Base-by-base conservation (phyloP, 331 rosid genomes). In the Stylosanthes scabra region DNA sequence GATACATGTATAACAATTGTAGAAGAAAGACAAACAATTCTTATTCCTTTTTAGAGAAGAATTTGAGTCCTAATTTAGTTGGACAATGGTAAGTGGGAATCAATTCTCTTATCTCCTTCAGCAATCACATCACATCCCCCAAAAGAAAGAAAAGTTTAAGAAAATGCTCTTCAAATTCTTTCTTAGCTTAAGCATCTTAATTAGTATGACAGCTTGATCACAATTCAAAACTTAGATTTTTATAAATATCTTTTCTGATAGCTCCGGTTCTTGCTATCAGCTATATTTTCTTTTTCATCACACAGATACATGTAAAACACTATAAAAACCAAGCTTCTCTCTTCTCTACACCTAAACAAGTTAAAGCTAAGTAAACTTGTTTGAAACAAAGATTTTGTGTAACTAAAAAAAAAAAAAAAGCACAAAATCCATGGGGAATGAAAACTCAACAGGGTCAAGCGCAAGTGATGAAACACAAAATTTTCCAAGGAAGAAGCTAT, bases 371-470 rank as follows among this genome's bases (percentile, higher is more conserved):
- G 10, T 14, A 51, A 20, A 51, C 16, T n/a, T n/a, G 16, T 27
- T 44, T 78, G 68, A 56, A 31, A 16, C 63, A 66, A 56, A 61
- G 15, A 2, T 10, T 10, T 14, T 13, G n/a, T 5, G 9, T n/a
- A 4, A 47, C 52, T 12, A 52, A 55, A 41, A 31, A 31, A 31
- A 31, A 4, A 31, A 3, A 31, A 31, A 31, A 31, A 31, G 9
- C 45, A 57, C 63, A 7, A 40, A 37, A 50, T 60, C 46, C 1
- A 67, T 67, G 74, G 67, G 75, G 3, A 51, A 60, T 34, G 3
- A 11, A 67, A 66, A 9, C 16, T 60, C 83, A 45, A 25, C 64
- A 63, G 11, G 0, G 47, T 39, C 83, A 59, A 49, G 27, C 42
- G 5, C 69, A 76, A 40, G 11, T 14, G 11, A 5, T n/a, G 40